Percentiles rank a stretch among this genome's conserved stretches.
These are phyloP conservation scores for Yamadazyma insecticola DNA, from an alignment of 805 yeast genomes.

Conservation along the genomic window DNA sequence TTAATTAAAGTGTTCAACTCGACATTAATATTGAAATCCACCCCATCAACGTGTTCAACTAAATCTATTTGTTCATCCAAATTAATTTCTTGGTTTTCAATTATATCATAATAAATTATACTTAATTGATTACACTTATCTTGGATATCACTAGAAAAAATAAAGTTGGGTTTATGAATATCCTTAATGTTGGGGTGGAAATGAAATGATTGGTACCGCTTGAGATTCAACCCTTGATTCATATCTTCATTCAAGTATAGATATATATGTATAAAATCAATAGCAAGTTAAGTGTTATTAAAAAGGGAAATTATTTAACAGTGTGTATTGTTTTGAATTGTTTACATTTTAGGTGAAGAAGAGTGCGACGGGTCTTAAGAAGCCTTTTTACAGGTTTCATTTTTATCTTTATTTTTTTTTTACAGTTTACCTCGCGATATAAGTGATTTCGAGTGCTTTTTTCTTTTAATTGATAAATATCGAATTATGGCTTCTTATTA, in stretches of 20 bases:
- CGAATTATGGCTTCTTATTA: slow-evolving; percentile 64
- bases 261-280: too few species aligned
- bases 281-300: too few species aligned
- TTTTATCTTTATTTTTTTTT: neutral
- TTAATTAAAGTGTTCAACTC: slow-evolving; percentile 32
- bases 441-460: neutral
- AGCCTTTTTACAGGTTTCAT: too few species aligned
- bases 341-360: too few species aligned
- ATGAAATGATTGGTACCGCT: slow-evolving; percentile 11
- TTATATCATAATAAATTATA: too few species aligned
- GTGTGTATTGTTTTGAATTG: too few species aligned
- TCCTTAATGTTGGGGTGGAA: slow-evolving; percentile 16
- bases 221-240: slow-evolving; percentile 11
- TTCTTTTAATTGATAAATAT: neutral
- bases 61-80: slow-evolving; percentile 8
- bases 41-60: slow-evolving; percentile 5
- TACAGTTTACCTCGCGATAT: neutral
- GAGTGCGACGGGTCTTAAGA: too few species aligned
- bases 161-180: slow-evolving; percentile 31
- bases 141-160: slow-evolving; percentile 34
- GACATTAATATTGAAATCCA: slow-evolving; percentile 23
- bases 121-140: slow-evolving; percentile 6
- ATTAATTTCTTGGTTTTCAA: slow-evolving; percentile 2
- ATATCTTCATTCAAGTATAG: too few species aligned
- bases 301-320: too few species aligned